Conservation (phyloP, 495 filamentous ascomycete species). For the Penicillium coprophilum region DNA sequence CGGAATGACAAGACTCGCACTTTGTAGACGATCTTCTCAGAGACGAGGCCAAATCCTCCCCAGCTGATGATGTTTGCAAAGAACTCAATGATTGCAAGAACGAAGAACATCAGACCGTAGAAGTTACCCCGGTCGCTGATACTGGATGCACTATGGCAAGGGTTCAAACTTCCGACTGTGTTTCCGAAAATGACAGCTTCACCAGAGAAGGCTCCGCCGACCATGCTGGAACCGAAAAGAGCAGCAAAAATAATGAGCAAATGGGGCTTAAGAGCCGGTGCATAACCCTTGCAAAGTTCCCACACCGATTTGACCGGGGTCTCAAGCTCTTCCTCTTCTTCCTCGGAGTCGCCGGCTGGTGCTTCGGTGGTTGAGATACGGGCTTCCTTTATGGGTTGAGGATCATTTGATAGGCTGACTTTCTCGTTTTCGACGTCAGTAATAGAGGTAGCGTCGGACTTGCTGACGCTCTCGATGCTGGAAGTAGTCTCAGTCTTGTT, state of each 20-base stretch:
- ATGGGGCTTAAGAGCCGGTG: constrained; percentile 38
- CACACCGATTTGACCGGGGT: constrained; percentile 36
- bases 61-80: constrained; percentile 49
- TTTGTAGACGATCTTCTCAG: constrained; percentile 49
- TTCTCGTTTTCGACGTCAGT: constrained; percentile 28
- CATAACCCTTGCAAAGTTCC: constrained; percentile 33
- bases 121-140: constrained; percentile 45
- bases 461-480: constrained; percentile 25
- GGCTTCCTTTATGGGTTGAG: constrained; percentile 20
- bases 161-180: constrained; percentile 46
- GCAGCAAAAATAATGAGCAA: constrained; percentile 38
- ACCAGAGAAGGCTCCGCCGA: constrained; percentile 49
- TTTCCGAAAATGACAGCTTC: constrained; percentile 56
- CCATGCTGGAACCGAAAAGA: constrained; percentile 40
- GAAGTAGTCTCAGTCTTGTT: constrained; percentile 21
- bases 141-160: constrained; percentile 38
- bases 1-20: constrained; percentile 48
- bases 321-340: constrained; percentile 31
- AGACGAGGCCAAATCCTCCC: constrained; percentile 47
- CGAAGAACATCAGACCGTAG: constrained; percentile 53
- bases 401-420: constrained; percentile 15
- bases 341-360: constrained; percentile 10
- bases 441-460: constrained; percentile 28
- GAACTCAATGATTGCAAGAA: constrained; percentile 49
- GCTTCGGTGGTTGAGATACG: constrained; percentile 20